Conservation (phyloP, 345 rosid genomes). For the Cochlearia excelsa region DNA sequence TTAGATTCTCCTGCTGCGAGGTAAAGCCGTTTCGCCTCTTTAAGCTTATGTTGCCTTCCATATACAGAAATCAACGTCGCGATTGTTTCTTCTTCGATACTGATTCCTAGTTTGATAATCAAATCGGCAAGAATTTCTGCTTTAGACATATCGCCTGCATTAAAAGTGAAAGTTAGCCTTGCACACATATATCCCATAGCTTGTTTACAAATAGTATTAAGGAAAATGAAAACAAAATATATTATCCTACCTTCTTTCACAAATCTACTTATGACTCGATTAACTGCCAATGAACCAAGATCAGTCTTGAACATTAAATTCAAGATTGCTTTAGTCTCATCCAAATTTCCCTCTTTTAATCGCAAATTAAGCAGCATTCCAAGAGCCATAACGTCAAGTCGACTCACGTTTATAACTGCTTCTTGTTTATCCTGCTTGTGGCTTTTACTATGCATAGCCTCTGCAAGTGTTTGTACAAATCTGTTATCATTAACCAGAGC, state of each 20-base stretch:
- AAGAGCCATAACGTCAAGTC: slow-evolving; percentile 51
- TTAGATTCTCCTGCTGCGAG: slow-evolving; percentile 43
- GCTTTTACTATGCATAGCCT: slow-evolving; percentile 35
- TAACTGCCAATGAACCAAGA: slow-evolving; percentile 47
- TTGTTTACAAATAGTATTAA: slow-evolving; percentile 11
- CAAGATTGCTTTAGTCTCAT: slow-evolving; percentile 45
- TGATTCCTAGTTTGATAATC: slow-evolving; percentile 44
- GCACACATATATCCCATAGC: slow-evolving; percentile 8
- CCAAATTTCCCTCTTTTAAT: slow-evolving; percentile 36
- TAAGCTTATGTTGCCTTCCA: slow-evolving; percentile 52
- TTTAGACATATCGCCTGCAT: slow-evolving; percentile 53
- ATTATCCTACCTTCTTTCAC: slow-evolving; percentile 51
- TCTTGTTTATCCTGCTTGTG: slow-evolving; percentile 25
- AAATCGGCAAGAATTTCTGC: slow-evolving; percentile 43
- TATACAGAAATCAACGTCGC: slow-evolving; percentile 54
- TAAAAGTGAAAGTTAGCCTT: slow-evolving; percentile 21
- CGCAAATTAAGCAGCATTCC: slow-evolving; percentile 54
- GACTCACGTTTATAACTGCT: slow-evolving; percentile 32
- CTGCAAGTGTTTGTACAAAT: slow-evolving; percentile 56
- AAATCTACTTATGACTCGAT: slow-evolving; percentile 50
- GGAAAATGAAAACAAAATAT: background rate
- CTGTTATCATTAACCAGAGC: slow-evolving; percentile 41
- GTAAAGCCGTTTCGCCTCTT: slow-evolving; percentile 55
- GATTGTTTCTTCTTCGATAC: slow-evolving; percentile 48
- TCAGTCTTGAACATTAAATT: slow-evolving; percentile 48